Evolutionary conservation across 2,329 filamentous ascomycete species (phyloP).

Genomic region (Annulohypoxylon truncatum): DNA sequence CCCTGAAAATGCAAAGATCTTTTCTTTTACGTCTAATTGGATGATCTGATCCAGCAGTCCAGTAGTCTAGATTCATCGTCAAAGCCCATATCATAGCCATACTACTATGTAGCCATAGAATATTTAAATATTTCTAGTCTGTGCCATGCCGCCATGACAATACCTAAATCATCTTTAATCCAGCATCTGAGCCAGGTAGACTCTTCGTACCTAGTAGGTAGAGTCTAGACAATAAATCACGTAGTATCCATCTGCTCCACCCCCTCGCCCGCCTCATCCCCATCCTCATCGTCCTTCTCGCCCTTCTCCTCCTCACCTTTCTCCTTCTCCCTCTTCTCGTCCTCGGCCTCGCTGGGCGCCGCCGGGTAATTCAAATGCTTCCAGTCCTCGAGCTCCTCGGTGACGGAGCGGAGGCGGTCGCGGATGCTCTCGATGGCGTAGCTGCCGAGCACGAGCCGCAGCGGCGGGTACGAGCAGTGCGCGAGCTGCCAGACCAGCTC

Average conservation of each 20-base stretch:
- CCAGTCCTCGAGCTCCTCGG: constrained; percentile 95
- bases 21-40: neutral
- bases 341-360: constrained; percentile 50
- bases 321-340: constrained; percentile 44
- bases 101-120: too few relatives aligned
- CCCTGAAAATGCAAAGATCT: neutral
- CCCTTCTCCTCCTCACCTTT: constrained; percentile 48
- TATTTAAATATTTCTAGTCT: neutral
- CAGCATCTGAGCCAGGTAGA: neutral
- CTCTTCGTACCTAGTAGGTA: neutral
- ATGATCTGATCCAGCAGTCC: neutral
- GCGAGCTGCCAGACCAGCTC: constrained; percentile 95
- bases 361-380: constrained; percentile 81
- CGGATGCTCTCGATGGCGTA: constrained; percentile 97
- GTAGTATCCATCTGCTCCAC: constrained; percentile 10
- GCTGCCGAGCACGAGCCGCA: constrained; percentile 86
- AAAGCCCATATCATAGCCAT: constrained; percentile 4
- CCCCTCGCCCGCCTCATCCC: constrained; percentile 37
- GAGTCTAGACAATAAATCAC: constrained; percentile 6
- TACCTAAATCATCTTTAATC: neutral
- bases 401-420: constrained; percentile 88
- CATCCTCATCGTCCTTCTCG: constrained; percentile 41
- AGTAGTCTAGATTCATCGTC: constrained; percentile 1
- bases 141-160: constrained; percentile 2
- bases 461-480: constrained; percentile 92